phyloP scores from a whole-genome alignment of 1,139 yeast genomes.

The Hansenula lynferdii region DNA sequence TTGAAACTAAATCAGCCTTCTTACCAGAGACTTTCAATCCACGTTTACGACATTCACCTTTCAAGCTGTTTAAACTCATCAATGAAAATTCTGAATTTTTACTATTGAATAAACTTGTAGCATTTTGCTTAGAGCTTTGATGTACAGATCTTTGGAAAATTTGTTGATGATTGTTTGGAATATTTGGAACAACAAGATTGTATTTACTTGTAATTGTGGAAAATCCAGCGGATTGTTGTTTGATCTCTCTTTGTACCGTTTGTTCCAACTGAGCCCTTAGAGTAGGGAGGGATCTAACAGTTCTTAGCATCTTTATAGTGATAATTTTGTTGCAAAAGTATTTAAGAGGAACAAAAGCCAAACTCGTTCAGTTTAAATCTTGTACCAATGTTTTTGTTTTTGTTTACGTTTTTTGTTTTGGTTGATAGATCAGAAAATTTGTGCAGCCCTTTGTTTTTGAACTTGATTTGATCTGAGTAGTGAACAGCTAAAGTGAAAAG shows the following conservation, averaged over 20 bases:
- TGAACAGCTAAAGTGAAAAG: too few species aligned
- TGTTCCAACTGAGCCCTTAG: conserved; percentile 22
- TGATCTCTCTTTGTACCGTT: conserved; percentile 9
- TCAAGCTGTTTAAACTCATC: conserved; percentile 45
- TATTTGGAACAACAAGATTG: conserved; percentile 16
- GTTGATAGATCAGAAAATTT: too few species aligned
- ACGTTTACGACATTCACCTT: conserved; percentile 48
- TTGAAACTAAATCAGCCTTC: conserved; percentile 47
- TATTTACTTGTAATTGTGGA: conserved; percentile 12
- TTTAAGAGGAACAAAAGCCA: too few species aligned
- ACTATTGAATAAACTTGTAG: conserved; percentile 28
- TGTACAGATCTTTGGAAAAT: conserved; percentile 32
- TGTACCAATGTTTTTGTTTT: not conserved
- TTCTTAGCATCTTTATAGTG: conserved; percentile 20
- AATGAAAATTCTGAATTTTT: conserved; percentile 25
- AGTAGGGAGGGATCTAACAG: conserved; percentile 32
- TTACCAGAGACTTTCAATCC: conserved; percentile 53
- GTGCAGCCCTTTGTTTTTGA: too few species aligned
- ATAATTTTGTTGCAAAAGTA: not conserved
- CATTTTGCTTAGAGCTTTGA: conserved; percentile 32
- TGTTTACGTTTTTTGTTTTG: not conserved
- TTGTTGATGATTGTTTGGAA: conserved; percentile 14
- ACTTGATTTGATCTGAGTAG: too few species aligned
- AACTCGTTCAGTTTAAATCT: too few species aligned
- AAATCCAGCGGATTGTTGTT: conserved; percentile 9